Percentiles rank a stretch among this genome's conserved stretches.
These are phyloP conservation scores for Forsythia viridissima DNA, from an alignment of 257 asterid genomes.

Conservation along the genomic window DNA sequence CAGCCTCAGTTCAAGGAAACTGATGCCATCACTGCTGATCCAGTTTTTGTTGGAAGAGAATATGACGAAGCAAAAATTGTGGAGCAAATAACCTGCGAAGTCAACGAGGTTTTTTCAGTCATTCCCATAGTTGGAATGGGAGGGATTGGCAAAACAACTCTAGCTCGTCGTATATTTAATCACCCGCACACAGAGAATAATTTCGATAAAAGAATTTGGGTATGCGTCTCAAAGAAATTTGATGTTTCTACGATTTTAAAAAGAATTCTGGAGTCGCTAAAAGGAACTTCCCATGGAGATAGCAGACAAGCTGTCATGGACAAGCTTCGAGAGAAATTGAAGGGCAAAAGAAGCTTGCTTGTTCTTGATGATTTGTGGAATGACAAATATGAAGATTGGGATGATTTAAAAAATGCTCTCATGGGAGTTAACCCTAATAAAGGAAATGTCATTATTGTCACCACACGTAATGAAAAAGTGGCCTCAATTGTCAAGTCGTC, in stretches of 20 bases:
- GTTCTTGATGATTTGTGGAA: slow-evolving; percentile 22
- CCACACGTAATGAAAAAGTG: background rate
- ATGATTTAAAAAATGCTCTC: background rate
- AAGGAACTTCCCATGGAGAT: background rate
- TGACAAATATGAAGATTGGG: slow-evolving; percentile 2
- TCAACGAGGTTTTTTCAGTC: slow-evolving; percentile 8
- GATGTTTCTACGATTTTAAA: background rate
- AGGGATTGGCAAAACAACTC: background rate
- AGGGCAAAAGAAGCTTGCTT: slow-evolving; percentile 1
- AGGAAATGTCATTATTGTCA: slow-evolving; percentile 8
- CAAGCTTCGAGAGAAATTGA: background rate
- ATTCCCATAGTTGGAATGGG: background rate
- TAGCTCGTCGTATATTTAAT: background rate
- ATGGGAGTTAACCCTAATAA: background rate
- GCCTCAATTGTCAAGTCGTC: background rate
- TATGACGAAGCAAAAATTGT: slow-evolving; percentile 7
- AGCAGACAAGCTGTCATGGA: slow-evolving; percentile 2
- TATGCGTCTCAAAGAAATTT: background rate
- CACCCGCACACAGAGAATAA: background rate
- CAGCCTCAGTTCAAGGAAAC: slow-evolving; percentile 2
- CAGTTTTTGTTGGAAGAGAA: slow-evolving; percentile 23
- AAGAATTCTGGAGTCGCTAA: slow-evolving; percentile 1
- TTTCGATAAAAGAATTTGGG: background rate
- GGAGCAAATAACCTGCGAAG: background rate
- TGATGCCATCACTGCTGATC: slow-evolving; percentile 7